Base-by-base conservation (phyloP, 306 rosid genomes). In the Casuarina cunninghamiana region DNA sequence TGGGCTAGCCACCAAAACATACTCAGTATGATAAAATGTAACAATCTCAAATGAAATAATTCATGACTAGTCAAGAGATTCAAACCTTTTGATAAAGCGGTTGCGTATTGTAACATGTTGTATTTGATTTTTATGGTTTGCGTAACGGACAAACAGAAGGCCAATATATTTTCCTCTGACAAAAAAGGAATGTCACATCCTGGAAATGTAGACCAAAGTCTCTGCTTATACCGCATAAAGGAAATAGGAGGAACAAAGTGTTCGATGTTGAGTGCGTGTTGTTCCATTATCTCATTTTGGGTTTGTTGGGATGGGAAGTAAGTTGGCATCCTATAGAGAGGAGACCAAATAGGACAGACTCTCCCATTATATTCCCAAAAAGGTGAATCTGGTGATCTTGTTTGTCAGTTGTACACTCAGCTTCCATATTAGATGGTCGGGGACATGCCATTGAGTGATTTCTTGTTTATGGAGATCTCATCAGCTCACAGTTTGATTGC, bases 241-340 rank as follows among this genome's bases (percentile, higher is more conserved):
- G 54, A 6, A 2, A 41, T 45, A 35, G 81, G 65, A 72, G 42
- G 39, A 82, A 72, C n/a, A 17, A 53, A 68, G 74, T 38, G 75
- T 73, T 75, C 85, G 35, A 77, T 77, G 75, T 67, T 70, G 71
- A 58, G 79, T 77, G 69, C 54, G 75, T 73, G 85, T 19, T 65
- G 61, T 77, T 54, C 75, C 81, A 73, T 73, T 77, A 70, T 77
- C 74, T 60, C 44, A 41, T 53, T 21, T 45, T 15, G 73, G 53
- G 46, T 55, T 32, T 45, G 19, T 21, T 79, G 45, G 19, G 50
- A 32, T n/a, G 46, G 51, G 61, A 39, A 19, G 54, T 38, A 38
- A 51, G 50, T 19, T 41, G 41, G 53, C 12, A 39, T 41, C 67
- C 38, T 53, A 44, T 71, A 7, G 41, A 32, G 6, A 55, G 6